Conservation (phyloP, 2,329 filamentous ascomycete genomes). For the Hymenoscyphus scutula region DNA sequence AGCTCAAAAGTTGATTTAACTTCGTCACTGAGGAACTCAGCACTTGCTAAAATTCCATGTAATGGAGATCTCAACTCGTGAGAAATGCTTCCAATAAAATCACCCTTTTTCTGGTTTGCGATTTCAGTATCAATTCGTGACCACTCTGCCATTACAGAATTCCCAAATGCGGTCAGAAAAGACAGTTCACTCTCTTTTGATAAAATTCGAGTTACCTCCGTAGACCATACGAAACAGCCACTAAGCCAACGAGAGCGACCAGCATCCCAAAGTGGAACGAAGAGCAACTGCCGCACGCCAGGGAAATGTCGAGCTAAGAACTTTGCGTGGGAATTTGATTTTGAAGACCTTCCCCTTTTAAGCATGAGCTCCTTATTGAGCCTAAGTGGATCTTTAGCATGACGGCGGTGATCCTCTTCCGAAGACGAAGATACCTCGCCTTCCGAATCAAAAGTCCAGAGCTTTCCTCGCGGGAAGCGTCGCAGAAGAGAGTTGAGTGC, state of each 20-base stretch:
- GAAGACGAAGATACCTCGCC: slow-evolving; percentile 43
- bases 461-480: slow-evolving; percentile 46
- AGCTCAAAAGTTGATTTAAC: slow-evolving; percentile 33
- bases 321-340: slow-evolving; percentile 32
- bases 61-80: slow-evolving; percentile 56
- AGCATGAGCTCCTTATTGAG: slow-evolving; percentile 14
- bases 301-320: slow-evolving; percentile 42
- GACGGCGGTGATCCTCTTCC: slow-evolving; percentile 39
- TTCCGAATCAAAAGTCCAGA: slow-evolving; percentile 48
- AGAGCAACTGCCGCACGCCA: slow-evolving; percentile 45
- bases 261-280: slow-evolving; percentile 50
- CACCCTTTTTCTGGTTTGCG: slow-evolving; percentile 52
- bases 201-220: slow-evolving; percentile 36
- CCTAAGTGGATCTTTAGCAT: slow-evolving; percentile 12
- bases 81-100: slow-evolving; percentile 50
- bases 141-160: slow-evolving; percentile 54
- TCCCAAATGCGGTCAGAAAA: slow-evolving; percentile 44
- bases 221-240: slow-evolving; percentile 47
- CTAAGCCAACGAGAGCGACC: slow-evolving; percentile 48
- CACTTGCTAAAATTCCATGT: slow-evolving; percentile 55
- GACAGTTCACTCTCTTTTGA: slow-evolving; percentile 39
- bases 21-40: slow-evolving; percentile 51
- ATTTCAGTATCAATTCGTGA: slow-evolving; percentile 52
- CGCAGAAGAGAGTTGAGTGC: slow-evolving; percentile 37
- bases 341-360: slow-evolving; percentile 19